Evolutionary conservation across 106 monocot species (phyloP), one percentile per base, ranked within the genome.

Genomic region (Dioscorea alata): DNA sequence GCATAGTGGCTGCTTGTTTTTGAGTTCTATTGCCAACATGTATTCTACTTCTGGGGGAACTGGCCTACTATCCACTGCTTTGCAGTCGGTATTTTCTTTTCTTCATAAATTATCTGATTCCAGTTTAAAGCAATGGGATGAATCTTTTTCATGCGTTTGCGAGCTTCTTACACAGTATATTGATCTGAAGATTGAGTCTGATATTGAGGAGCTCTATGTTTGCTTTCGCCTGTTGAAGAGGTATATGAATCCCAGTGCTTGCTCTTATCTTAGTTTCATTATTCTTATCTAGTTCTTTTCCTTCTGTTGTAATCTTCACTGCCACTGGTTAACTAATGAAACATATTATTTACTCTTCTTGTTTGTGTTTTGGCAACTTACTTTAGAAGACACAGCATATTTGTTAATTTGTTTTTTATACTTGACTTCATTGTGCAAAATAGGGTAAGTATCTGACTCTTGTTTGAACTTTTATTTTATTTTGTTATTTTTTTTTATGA

Each of bases 191-290:
- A 65, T 90, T 74, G 80, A 83, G 31, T 72, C 78, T 76, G 87
- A 97, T 65, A 76, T 97, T 52, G 97, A 97, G 71, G 97, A 97
- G 70, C 76, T 97, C 73, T 87, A 92, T 49, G 64, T 85, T 66
- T 92, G 97, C 57, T 97, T 84, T 76, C 72, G 89, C 54, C 68
- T 86, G 69, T 56, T 97, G 53, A 81, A 84, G 70, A 86, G 96
- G 94, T 94, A 76, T 33, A 16, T 60, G 24, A 8, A 20, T 49
- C 16, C 34, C 49, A 18, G 15, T 18, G 14, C 59, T 31, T 73
- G 24, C 35, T 24, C 21, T 12, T 61, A 2, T 48, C 0, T 24
- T 31, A 63, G 63, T 50, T 23, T 23, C 52, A 23, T 16, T 20
- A 33, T 62, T 48, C 25, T 59, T 22, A 49, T 12, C n/a, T 21